Base-by-base conservation (phyloP, 164 flowering plant genomes). In the Macadamia integrifolia region DNA sequence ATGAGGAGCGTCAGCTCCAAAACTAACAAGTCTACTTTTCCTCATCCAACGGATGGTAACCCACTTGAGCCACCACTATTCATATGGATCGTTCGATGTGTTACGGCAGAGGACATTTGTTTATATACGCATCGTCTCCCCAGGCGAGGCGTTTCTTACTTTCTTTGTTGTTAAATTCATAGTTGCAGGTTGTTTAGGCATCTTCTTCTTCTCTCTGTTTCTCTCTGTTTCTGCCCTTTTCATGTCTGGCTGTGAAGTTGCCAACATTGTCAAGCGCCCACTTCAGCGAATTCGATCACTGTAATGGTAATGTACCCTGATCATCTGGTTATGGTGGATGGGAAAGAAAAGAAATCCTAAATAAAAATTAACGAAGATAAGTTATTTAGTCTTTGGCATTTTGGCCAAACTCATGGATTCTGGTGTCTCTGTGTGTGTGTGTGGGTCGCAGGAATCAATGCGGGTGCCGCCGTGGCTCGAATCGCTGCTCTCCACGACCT, bases 381-480 rank as follows among this genome's bases (percentile, higher is more conserved):
- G 42, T 12, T 62, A 63, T 4, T 13, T 17, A 44, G 7, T 63
- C 55, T 23, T 2, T 35, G 40, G 40, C 55, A 46, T 46, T 23
- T 23, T n/a, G 48, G 17, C 30, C 13, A 6, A 63, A 40, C 28
- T 63, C 53, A 29, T 63, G 55, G 9, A 17, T 62, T n/a, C 40
- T 32, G 32, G 15, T 66, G 11, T 23, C 23, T 23, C 23, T 23
- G 23, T 23, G 23, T 23, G 23, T 23, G 23, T 17, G 40, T 32
- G 30, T 40, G 28, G 18, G 49, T 43, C 32, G 49, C 77, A 78
- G 81, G 78, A 70, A 14, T 40, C 76, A 79, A 81, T 82, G 87
- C 60, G 68, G 83, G 86, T 80, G n/a, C 98, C 98, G 8, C 82
- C 85, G 31, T 93, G 98, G 97, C 81, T 93, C 2, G 96, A 93